phyloP scores from a whole-genome alignment of 768 basidiomycete genomes.

The Boletus pseudopeckii region DNA sequence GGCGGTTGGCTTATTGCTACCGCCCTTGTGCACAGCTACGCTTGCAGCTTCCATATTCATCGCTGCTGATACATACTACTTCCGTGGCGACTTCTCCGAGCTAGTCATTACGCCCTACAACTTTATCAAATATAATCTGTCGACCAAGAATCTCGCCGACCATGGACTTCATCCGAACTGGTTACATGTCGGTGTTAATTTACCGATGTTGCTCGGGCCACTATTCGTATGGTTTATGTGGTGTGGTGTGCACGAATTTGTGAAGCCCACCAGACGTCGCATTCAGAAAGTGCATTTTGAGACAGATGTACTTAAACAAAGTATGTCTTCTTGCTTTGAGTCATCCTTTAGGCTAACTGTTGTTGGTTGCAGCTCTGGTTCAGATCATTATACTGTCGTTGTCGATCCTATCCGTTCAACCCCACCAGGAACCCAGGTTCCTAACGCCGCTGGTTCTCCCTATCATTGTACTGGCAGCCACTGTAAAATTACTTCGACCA shows the following conservation, averaged over 20 bases:
- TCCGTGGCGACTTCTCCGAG: constrained; percentile 19
- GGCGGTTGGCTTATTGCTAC: constrained; percentile 9
- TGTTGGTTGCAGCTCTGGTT: constrained; percentile 24
- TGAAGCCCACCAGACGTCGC: not conserved
- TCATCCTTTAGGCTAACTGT: not conserved
- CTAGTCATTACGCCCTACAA: constrained; percentile 36
- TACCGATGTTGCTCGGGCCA: constrained; percentile 39
- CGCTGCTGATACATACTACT: constrained; percentile 33
- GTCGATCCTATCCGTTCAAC: constrained; percentile 31
- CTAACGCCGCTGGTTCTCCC: constrained; percentile 35
- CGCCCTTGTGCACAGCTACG: constrained; percentile 22
- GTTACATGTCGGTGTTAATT: constrained; percentile 38
- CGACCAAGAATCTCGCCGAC: constrained; percentile 33
- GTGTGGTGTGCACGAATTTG: constrained; percentile 5
- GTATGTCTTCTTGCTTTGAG: not conserved
- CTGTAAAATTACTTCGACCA: constrained; percentile 24
- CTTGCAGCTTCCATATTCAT: constrained; percentile 17
- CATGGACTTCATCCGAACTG: constrained; percentile 41
- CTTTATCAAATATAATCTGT: constrained; percentile 38
- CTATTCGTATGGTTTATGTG: constrained; percentile 26
- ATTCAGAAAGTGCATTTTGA: constrained; percentile 7
- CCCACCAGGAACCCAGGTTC: constrained; percentile 41
- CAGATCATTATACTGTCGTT: constrained; percentile 31
- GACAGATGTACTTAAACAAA: constrained; percentile 16
- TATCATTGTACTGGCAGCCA: constrained; percentile 28